Percentiles rank a stretch among this genome's conserved stretches.
These are phyloP conservation scores for Globisporangium acanthophoron DNA, from an alignment of 352 stramenopile species.

Conservation along the genomic window DNA sequence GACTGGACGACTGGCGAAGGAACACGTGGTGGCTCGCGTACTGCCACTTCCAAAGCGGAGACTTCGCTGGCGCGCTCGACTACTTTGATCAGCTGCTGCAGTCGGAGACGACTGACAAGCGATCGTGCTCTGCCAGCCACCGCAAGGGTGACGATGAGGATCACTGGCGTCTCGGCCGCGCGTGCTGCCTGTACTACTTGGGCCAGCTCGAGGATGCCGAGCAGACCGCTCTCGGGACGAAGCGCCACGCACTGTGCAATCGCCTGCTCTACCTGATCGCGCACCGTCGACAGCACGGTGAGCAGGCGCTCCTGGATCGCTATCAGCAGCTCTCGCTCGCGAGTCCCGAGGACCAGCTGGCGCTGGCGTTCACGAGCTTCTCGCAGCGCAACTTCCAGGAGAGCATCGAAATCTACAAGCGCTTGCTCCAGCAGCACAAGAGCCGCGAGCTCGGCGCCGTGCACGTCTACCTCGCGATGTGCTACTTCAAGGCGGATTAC, in stretches of 20 bases:
- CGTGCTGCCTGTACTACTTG: conserved; percentile 55
- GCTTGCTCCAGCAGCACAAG: conserved; percentile 26
- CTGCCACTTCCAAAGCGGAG: conserved; percentile 55
- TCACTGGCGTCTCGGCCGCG: conserved; percentile 38
- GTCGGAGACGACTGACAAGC: conserved; percentile 6
- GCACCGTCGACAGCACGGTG: conserved; percentile 34
- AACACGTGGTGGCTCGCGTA: conserved; percentile 70
- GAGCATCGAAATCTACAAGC: conserved; percentile 69
- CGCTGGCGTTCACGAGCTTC: conserved; percentile 41
- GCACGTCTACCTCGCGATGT: conserved; percentile 71
- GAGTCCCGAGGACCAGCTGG: conserved; percentile 30
- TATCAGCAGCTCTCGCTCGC: conserved; percentile 37
- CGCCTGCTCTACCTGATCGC: conserved; percentile 46
- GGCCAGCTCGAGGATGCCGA: conserved; percentile 42
- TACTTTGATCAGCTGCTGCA: conserved; percentile 52
- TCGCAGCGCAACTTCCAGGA: conserved; percentile 56
- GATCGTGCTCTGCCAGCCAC: not conserved
- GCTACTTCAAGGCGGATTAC: conserved; percentile 70
- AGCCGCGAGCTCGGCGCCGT: conserved; percentile 25
- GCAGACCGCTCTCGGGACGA: conserved; percentile 35
- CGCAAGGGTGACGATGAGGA: conserved; percentile 18
- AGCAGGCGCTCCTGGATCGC: conserved; percentile 85
- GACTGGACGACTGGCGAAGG: conserved; percentile 11
- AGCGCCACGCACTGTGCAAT: conserved; percentile 40
- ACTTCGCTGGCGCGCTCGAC: conserved; percentile 34